These are phyloP conservation scores for Tulasnella sp. DNA, from an alignment of 768 basidiomycete species.

Conservation along the genomic window DNA sequence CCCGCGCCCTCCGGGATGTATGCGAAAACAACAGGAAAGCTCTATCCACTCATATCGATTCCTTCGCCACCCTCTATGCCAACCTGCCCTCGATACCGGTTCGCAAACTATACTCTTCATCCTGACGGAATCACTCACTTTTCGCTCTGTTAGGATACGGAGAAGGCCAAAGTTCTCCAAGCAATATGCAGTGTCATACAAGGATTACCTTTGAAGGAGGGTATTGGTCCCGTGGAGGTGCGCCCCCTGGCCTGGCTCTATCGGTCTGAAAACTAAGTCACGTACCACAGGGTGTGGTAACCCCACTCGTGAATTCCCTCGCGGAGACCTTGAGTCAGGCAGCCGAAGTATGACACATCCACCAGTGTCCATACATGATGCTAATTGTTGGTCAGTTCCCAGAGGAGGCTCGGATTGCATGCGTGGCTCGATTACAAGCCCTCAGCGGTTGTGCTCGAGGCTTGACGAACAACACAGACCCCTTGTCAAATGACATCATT, in stretches of 20 bases:
- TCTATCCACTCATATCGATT: constrained; percentile 68
- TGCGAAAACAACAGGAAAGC: constrained; percentile 84
- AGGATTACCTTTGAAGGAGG: constrained; percentile 67
- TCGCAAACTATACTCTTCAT: constrained; percentile 22
- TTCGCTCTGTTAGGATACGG: constrained; percentile 46
- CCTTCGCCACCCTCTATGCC: constrained; percentile 75
- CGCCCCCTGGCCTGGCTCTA: constrained; percentile 16
- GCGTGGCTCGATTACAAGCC: constrained; percentile 63
- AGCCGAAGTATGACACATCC: constrained; percentile 35
- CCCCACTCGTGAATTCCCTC: constrained; percentile 60
- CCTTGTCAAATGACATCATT: constrained; percentile 29
- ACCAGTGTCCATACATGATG: not conserved
- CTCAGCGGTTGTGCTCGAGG: constrained; percentile 80
- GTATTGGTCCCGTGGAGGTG: constrained; percentile 65
- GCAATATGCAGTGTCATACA: constrained; percentile 90
- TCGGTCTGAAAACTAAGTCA: not conserved
- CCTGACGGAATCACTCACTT: not conserved
- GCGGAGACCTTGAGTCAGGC: constrained; percentile 47
- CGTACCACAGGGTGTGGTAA: constrained; percentile 48
- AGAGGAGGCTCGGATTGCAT: constrained; percentile 53
- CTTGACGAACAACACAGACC: constrained; percentile 64
- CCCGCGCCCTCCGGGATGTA: constrained; percentile 68
- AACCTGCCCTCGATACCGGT: constrained; percentile 64
- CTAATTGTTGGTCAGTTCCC: constrained; percentile 39
- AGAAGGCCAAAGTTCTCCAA: constrained; percentile 82